Evolutionary conservation across 2,329 filamentous ascomycete genomes (phyloP).

Genomic region (Amylocarpus encephaloides): DNA sequence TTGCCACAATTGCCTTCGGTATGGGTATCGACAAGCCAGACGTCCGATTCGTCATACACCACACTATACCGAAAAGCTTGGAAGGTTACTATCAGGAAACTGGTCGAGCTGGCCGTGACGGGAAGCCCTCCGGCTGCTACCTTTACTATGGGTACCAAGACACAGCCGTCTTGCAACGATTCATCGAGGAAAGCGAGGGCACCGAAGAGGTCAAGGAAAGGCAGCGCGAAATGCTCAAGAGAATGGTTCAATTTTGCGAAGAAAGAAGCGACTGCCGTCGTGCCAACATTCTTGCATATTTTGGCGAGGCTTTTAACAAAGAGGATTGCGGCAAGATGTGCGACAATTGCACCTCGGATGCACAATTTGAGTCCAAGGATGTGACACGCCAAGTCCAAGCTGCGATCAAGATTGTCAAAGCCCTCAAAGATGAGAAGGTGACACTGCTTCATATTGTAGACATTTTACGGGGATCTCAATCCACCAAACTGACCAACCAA

Average conservation of each 20-base stretch:
- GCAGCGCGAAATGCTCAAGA: constrained; percentile 77
- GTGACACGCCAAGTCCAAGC: constrained; percentile 68
- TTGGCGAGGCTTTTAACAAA: constrained; percentile 74
- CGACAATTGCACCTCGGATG: constrained; percentile 79
- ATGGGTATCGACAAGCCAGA: constrained; percentile 99
- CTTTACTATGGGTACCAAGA: constrained; percentile 83
- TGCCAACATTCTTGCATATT: constrained; percentile 86
- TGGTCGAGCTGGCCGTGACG: constrained; percentile 87
- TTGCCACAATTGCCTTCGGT: constrained; percentile 96
- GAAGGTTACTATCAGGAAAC: constrained; percentile 99
- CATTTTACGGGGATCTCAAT: constrained; percentile 65
- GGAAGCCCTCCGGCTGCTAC: constrained; percentile 79
- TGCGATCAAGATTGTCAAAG: constrained; percentile 61
- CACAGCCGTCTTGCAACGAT: constrained; percentile 62
- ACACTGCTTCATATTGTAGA: constrained; percentile 80
- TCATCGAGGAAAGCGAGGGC: constrained; percentile 79
- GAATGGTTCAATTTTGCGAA: constrained; percentile 82
- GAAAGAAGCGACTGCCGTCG: constrained; percentile 83
- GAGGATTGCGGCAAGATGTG: constrained; percentile 69
- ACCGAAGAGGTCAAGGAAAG: constrained; percentile 73
- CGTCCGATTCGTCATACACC: constrained; percentile 93
- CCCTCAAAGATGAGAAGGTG: constrained; percentile 51
- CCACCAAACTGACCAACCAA: constrained; percentile 45
- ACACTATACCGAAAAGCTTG: constrained; percentile 85
- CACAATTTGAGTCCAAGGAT: constrained; percentile 65